Evolutionary conservation across 1,284 basidiomycete genomes (phyloP).

Genomic region (Hemileia vastatrix): DNA sequence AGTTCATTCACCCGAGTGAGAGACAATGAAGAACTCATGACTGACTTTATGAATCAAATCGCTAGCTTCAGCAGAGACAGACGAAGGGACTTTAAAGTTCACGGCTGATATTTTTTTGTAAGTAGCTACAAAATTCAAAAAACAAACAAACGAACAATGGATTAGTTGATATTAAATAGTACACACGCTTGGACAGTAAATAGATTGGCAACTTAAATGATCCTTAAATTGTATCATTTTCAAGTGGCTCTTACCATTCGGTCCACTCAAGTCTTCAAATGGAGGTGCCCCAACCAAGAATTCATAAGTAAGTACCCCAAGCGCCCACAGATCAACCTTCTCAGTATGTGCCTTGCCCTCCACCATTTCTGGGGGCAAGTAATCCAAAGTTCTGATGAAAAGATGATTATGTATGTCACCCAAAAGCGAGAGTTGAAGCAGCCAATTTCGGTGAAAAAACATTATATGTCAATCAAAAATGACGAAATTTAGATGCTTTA

Average conservation of each 20-base stretch:
- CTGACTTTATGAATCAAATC: conserved; percentile 58
- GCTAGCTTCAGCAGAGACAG: conserved; percentile 57
- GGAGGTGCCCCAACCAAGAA: conserved; percentile 86
- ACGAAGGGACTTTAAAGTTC: conserved; percentile 62
- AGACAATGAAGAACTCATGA: neutral
- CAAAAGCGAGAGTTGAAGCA: neutral
- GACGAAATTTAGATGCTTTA: neutral
- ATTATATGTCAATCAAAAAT: no score
- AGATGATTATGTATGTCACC: neutral
- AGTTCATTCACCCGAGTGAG: neutral
- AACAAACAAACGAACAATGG: neutral
- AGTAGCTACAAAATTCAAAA: conserved; percentile 54
- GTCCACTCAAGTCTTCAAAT: conserved; percentile 76
- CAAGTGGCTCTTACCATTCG: conserved; percentile 57
- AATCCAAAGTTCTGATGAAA: conserved; percentile 74
- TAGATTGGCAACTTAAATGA: no score
- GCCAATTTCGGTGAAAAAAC: no score
- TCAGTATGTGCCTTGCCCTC: conserved; percentile 76
- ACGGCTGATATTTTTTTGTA: conserved; percentile 74
- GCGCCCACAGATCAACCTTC: conserved; percentile 90
- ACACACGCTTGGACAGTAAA: no score
- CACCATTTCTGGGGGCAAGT: conserved; percentile 97
- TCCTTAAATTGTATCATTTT: no score
- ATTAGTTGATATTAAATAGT: neutral
- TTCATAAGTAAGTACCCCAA: conserved; percentile 92